Percentiles rank a stretch among this genome's conserved stretches.
Conservation (phyloP, 208 protist genomes). For the Leishmania mexicana region DNA sequence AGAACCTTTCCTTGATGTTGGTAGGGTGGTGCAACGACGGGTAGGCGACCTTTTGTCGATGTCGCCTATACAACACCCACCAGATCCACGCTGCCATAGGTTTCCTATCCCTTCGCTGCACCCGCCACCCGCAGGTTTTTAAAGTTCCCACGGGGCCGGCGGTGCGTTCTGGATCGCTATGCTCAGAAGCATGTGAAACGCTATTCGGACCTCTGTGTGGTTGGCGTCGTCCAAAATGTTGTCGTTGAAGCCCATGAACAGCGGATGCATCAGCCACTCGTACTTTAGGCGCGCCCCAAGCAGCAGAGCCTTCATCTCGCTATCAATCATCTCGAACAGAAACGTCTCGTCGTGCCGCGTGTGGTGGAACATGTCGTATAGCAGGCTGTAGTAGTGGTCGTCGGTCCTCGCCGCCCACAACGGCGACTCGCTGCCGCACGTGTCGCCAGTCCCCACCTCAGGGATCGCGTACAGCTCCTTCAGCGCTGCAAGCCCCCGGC, state of each 20-base stretch:
- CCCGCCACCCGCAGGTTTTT: neutral
- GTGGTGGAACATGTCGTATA: slow-evolving; percentile 22
- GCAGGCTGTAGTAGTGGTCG: slow-evolving; percentile 23
- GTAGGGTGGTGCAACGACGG: no score
- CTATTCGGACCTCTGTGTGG: slow-evolving; percentile 3
- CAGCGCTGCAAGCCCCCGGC: neutral
- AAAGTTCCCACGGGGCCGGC: slow-evolving; percentile 13
- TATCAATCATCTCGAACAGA: slow-evolving; percentile 25
- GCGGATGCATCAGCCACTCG: slow-evolving; percentile 11
- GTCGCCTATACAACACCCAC: neutral
- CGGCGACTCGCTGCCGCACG: slow-evolving; percentile 5
- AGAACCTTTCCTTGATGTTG: no score
- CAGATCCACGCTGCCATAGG: neutral
- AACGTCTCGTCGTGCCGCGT: slow-evolving; percentile 15
- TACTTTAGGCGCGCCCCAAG: slow-evolving; percentile 13
- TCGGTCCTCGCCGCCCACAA: slow-evolving; percentile 16
- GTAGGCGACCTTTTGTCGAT: no score
- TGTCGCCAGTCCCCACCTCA: slow-evolving; percentile 3
- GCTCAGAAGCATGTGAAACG: slow-evolving; percentile 4
- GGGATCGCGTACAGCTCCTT: slow-evolving; percentile 23
- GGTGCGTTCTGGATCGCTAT: slow-evolving; percentile 16
- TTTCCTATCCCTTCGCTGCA: neutral
- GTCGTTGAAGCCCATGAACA: slow-evolving; percentile 24
- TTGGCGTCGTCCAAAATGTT: neutral
- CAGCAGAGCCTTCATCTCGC: slow-evolving; percentile 15